Evolutionary conservation across 1,284 basidiomycete genomes (phyloP).

Genomic region (Ustilago nuda): DNA sequence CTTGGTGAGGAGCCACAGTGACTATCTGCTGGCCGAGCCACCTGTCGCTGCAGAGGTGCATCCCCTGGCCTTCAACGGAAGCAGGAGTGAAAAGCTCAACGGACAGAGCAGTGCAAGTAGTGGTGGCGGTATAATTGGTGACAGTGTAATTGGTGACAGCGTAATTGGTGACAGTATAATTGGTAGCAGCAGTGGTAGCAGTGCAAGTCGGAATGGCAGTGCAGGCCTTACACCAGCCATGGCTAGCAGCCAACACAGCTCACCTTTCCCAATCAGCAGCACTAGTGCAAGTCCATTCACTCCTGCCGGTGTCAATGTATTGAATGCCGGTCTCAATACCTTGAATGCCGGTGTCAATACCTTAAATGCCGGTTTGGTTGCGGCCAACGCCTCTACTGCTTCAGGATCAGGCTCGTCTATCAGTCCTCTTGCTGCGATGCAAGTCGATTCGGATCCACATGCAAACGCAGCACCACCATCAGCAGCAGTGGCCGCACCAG

Average conservation of each 20-base stretch:
- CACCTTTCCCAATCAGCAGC: conserved; percentile 32
- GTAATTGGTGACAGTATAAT: too few species aligned
- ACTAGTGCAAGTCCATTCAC: conserved; percentile 21
- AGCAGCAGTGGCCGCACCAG: neutral
- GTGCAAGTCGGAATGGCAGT: conserved; percentile 7
- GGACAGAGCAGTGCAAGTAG: conserved; percentile 5
- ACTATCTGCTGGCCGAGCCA: conserved; percentile 31
- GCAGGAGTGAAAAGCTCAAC: neutral
- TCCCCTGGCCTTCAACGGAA: neutral
- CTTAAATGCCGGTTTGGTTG: neutral
- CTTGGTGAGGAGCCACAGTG: conserved; percentile 58
- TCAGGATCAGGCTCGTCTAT: neutral
- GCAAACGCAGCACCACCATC: neutral
- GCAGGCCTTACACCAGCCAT: conserved; percentile 6
- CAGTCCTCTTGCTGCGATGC: conserved; percentile 25
- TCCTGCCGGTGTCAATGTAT: conserved; percentile 9
- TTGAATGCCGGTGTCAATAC: neutral
- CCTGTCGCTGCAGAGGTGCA: neutral
- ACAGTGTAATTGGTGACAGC: too few species aligned
- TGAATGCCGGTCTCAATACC: too few species aligned
- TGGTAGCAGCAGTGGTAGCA: conserved; percentile 1
- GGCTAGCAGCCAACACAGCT: conserved; percentile 32
- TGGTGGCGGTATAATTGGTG: neutral
- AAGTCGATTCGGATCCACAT: conserved; percentile 14
- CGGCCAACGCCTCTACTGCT: neutral